A percentile compares a stretch with the other conserved stretches of the same genome.
These are phyloP conservation scores for Aspergillus sp. DNA, from an alignment of 2,329 filamentous ascomycete species.

Conservation along the genomic window DNA sequence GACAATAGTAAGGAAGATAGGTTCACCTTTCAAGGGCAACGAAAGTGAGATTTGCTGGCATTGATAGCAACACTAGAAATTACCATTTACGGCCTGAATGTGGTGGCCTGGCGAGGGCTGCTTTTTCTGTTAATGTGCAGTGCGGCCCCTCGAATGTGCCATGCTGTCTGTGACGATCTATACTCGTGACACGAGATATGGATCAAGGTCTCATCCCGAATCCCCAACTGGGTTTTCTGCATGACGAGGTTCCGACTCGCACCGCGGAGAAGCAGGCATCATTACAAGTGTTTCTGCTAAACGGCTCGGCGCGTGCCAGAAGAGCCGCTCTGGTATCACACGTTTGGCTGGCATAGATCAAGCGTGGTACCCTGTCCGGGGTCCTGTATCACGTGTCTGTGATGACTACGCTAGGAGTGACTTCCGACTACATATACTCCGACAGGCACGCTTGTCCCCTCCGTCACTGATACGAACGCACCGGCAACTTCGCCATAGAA, in stretches of 20 bases:
- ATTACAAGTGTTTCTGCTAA: conserved; percentile 71
- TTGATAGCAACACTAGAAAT: too few species aligned
- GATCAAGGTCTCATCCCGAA: conserved; percentile 83
- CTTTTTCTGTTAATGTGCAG: conserved; percentile 81
- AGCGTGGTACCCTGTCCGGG: background rate
- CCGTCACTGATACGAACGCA: background rate
- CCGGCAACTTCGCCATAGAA: conserved; percentile 65
- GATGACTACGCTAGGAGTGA: background rate
- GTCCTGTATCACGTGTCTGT: background rate
- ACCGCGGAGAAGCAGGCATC: conserved; percentile 79
- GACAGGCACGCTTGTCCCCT: too few species aligned
- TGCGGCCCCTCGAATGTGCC: conserved; percentile 55
- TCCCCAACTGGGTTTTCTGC: conserved; percentile 81
- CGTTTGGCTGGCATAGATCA: background rate
- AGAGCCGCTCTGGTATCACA: background rate
- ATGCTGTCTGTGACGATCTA: conserved; percentile 67
- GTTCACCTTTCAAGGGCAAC: too few species aligned
- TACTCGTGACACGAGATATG: conserved; percentile 75
- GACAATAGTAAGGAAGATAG: too few species aligned
- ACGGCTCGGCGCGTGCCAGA: conserved; percentile 50
- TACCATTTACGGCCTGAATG: conserved; percentile 75
- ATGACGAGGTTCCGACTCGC: conserved; percentile 81
- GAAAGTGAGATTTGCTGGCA: too few species aligned
- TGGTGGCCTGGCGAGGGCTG: conserved; percentile 90
- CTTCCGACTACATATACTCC: too few species aligned